These are phyloP conservation scores for Tieghemostelium lacteum DNA, from an alignment of 78 protist species.

Conservation along the genomic window DNA sequence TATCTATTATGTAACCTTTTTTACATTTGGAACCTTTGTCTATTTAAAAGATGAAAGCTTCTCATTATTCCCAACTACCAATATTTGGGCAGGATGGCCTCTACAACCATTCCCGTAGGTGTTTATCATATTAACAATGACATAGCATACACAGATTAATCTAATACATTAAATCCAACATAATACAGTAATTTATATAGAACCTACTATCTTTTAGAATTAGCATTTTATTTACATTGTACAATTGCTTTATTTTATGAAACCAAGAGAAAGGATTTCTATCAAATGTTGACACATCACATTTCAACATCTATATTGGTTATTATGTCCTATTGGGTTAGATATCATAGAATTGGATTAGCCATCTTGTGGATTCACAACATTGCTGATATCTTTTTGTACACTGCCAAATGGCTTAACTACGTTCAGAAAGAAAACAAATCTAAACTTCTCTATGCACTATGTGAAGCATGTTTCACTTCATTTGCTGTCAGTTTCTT, in stretches of 20 bases:
- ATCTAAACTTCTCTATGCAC: not conserved
- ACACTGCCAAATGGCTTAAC: not conserved
- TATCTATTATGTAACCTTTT: not conserved
- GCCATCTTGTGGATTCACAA: not conserved
- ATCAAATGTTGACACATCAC: not conserved
- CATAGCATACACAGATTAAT: not conserved
- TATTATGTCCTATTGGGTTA: not conserved
- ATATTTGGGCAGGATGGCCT: not conserved
- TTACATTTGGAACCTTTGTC: not conserved
- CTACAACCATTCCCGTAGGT: not conserved
- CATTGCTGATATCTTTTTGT: constrained; percentile 8
- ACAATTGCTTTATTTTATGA: not conserved
- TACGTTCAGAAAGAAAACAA: not conserved
- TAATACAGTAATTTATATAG: not conserved
- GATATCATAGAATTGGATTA: not conserved
- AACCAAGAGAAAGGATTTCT: not conserved
- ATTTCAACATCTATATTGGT: not conserved
- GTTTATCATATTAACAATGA: not conserved
- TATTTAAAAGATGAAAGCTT: not conserved
- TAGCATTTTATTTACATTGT: not conserved
- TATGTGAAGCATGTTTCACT: not conserved
- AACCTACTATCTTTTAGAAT: not conserved
- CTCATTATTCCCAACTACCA: not conserved
- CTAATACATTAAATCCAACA: not conserved
- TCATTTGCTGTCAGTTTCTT: not conserved